Evolutionary conservation across 2,329 filamentous ascomycete genomes (phyloP).

Genomic region (Akanthomyces dipterigenus): DNA sequence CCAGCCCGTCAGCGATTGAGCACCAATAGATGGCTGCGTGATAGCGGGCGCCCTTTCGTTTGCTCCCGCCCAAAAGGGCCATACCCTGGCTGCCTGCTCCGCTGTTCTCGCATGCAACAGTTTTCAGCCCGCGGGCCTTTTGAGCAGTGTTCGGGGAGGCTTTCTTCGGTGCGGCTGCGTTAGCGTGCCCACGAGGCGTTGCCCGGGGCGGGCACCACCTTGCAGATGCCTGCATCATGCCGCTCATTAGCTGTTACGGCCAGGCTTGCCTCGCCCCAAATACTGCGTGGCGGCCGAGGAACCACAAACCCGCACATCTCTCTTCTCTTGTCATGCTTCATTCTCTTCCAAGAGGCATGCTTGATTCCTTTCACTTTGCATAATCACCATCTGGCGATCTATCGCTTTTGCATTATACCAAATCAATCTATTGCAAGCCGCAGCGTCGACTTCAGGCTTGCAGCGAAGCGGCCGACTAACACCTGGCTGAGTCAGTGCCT

Average conservation of each 20-base stretch:
- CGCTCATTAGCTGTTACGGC: background rate
- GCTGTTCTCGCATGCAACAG: background rate
- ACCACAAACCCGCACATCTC: background rate
- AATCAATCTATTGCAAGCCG: background rate
- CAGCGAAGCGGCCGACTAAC: background rate
- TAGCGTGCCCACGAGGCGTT: constrained; percentile 11
- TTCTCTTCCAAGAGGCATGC: background rate
- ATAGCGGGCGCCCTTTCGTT: background rate
- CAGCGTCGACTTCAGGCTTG: background rate
- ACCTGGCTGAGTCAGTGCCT: background rate
- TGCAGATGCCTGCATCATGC: background rate
- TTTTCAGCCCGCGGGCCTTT: background rate
- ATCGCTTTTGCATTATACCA: background rate
- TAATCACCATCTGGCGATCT: background rate
- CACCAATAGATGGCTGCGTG: constrained; percentile 8
- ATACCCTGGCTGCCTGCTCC: background rate
- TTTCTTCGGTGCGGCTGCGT: constrained; percentile 1
- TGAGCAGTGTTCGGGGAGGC: background rate
- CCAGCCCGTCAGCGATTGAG: constrained; percentile 4
- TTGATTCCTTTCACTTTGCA: background rate
- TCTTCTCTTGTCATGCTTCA: background rate
- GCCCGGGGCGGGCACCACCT: background rate
- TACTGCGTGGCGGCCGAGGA: constrained; percentile 1
- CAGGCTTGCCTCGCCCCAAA: background rate
- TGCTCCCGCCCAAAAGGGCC: background rate